Conservation (phyloP, 2,329 filamentous ascomycete genomes). For the Sordariomycetes sp. region DNA sequence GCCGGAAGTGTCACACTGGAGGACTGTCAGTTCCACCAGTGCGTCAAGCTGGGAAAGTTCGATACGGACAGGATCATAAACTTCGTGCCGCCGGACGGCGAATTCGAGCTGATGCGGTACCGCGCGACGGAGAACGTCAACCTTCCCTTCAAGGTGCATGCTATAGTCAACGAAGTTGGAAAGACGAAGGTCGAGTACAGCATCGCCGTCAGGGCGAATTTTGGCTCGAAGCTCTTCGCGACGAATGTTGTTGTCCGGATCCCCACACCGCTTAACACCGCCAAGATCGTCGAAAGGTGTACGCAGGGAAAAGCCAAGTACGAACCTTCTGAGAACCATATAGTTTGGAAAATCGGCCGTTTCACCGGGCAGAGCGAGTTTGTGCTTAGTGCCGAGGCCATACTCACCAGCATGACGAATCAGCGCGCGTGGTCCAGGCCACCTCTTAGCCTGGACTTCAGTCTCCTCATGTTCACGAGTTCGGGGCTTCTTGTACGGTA, state of each 20-base stretch:
- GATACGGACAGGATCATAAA: slow-evolving; percentile 94
- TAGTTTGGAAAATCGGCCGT: slow-evolving; percentile 98
- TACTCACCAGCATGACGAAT: slow-evolving; percentile 92
- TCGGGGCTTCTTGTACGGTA: slow-evolving; percentile 87
- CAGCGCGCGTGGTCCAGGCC: slow-evolving; percentile 95
- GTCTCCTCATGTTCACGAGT: slow-evolving; percentile 95
- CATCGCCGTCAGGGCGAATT: slow-evolving; percentile 95
- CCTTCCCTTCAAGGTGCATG: slow-evolving; percentile 95
- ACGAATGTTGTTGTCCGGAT: slow-evolving; percentile 94
- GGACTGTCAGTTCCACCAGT: slow-evolving; percentile 98
- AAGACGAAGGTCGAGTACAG: slow-evolving; percentile 98
- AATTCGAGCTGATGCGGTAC: slow-evolving; percentile 98
- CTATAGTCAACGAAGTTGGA: slow-evolving; percentile 94
- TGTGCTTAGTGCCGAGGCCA: slow-evolving; percentile 87
- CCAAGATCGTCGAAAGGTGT: slow-evolving; percentile 82
- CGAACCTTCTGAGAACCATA: slow-evolving; percentile 94
- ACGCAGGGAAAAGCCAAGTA: slow-evolving; percentile 97
- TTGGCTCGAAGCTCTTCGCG: slow-evolving; percentile 89
- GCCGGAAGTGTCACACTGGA: slow-evolving; percentile 93
- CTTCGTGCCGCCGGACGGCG: slow-evolving; percentile 92
- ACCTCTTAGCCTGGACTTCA: slow-evolving; percentile 85
- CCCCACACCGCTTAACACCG: slow-evolving; percentile 92
- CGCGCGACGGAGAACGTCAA: slow-evolving; percentile 98
- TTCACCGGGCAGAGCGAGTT: slow-evolving; percentile 98
- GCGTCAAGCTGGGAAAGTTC: slow-evolving; percentile 94